phyloP scores from a whole-genome alignment of 2,329 filamentous ascomycete species.

The Diplodia scrobiculata region DNA sequence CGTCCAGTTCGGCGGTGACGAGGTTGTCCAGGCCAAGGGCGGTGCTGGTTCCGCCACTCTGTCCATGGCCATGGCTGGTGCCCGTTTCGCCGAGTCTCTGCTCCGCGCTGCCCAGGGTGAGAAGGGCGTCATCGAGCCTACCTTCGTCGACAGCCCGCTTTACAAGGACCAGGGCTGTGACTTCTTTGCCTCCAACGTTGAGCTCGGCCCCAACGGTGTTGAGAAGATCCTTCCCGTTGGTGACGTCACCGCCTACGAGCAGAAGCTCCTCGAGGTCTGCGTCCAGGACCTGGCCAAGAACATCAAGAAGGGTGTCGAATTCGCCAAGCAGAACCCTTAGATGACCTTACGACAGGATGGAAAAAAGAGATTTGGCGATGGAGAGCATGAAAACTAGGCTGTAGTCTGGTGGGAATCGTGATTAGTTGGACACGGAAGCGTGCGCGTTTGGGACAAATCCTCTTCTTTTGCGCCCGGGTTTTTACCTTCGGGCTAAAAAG shows the following conservation, averaged over 20 bases:
- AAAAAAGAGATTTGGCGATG: neutral
- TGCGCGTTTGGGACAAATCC: constrained; percentile 11
- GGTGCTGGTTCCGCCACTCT: constrained; percentile 95
- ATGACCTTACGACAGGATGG: neutral
- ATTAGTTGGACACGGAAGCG: constrained; percentile 11
- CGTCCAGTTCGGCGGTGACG: constrained; percentile 98
- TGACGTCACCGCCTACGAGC: constrained; percentile 79
- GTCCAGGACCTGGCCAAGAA: constrained; percentile 85
- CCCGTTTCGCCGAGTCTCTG: constrained; percentile 81
- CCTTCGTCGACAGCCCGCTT: constrained; percentile 93
- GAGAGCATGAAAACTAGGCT: constrained; percentile 4
- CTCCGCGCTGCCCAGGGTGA: constrained; percentile 90
- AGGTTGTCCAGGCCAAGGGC: constrained; percentile 99
- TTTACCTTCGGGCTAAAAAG: constrained; percentile 15
- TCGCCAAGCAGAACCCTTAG: constrained; percentile 61
- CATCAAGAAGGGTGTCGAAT: constrained; percentile 85
- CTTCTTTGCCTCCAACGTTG: constrained; percentile 94
- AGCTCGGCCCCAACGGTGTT: constrained; percentile 94
- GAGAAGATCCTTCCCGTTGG: constrained; percentile 90
- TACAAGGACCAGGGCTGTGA: constrained; percentile 98
- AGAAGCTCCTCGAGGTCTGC: constrained; percentile 84
- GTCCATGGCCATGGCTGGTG: constrained; percentile 97
- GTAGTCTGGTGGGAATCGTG: constrained; percentile 13
- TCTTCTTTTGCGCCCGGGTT: constrained; percentile 18
- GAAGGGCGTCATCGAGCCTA: constrained; percentile 93